Conservation (phyloP, 345 rosid genomes). For the Dimocarpus longan region DNA sequence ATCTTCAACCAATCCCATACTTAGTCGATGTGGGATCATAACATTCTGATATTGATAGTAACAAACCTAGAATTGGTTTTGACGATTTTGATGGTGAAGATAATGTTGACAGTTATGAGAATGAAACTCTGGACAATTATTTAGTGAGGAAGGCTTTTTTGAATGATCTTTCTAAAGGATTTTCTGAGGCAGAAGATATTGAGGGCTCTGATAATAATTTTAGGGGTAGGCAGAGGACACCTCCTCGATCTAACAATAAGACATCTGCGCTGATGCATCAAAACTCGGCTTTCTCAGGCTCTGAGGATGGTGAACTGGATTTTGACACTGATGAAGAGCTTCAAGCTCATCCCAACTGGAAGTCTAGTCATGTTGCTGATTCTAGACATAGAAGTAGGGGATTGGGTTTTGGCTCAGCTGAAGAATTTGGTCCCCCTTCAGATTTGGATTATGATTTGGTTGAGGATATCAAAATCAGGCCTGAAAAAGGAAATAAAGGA, state of each 20-base stretch:
- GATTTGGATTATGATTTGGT: constrained; percentile 54
- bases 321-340: constrained; percentile 58
- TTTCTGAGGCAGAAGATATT: constrained; percentile 46
- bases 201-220: constrained; percentile 26
- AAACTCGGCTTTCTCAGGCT: constrained; percentile 21
- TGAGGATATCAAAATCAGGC: constrained; percentile 32
- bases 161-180: constrained; percentile 46
- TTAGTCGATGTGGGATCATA: too few species aligned
- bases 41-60: constrained; percentile 36
- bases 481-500: constrained; percentile 30
- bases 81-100: constrained; percentile 95
- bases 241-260: constrained; percentile 23
- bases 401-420: constrained; percentile 70
- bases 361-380: constrained; percentile 71
- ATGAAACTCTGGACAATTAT: constrained; percentile 48
- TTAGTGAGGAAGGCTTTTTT: constrained; percentile 38
- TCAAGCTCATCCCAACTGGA: constrained; percentile 63
- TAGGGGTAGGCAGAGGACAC: constrained; percentile 21
- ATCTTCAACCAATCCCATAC: too few species aligned
- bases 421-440: constrained; percentile 55
- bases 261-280: constrained; percentile 34
- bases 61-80: constrained; percentile 61
- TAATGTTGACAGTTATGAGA: constrained; percentile 86
- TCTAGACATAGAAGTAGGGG: constrained; percentile 37
- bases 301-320: constrained; percentile 54